Evolutionary conservation across 805 yeast genomes (phyloP).

Genomic region (Starmerella powellii): DNA sequence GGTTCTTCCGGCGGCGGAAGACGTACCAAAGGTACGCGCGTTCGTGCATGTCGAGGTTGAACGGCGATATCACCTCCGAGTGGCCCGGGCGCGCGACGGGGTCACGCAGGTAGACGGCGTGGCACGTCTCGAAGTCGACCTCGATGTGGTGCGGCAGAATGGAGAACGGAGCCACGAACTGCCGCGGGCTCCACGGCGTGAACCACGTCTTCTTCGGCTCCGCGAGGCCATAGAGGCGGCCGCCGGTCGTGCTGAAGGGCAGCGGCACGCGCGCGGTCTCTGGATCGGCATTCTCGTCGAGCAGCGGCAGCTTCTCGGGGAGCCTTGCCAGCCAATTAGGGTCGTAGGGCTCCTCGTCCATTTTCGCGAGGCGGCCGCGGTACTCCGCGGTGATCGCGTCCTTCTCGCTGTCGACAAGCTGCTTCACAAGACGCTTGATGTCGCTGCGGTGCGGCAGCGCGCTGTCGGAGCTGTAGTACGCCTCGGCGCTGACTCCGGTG

Average conservation of each 20-base stretch:
- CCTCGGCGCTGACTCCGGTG: not conserved
- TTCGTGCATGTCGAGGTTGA: conserved; percentile 68
- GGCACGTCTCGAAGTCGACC: conserved; percentile 80
- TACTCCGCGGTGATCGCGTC: conserved; percentile 22
- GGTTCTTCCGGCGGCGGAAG: conserved; percentile 28
- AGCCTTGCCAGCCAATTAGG: conserved; percentile 42
- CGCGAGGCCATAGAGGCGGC: conserved; percentile 59
- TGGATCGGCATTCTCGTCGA: conserved; percentile 33
- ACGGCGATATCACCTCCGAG: conserved; percentile 90
- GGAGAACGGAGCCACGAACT: conserved; percentile 84
- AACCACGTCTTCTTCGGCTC: conserved; percentile 71
- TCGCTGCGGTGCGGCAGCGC: conserved; percentile 8
- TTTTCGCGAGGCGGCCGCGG: conserved; percentile 15
- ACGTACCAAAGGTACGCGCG: conserved; percentile 86
- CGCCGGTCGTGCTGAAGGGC: conserved; percentile 38
- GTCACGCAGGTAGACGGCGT: conserved; percentile 91
- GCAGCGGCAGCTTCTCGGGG: conserved; percentile 32
- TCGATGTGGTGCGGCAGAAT: conserved; percentile 86
- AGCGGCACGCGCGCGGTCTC: conserved; percentile 34
- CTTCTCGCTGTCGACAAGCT: conserved; percentile 23
- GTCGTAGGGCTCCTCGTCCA: conserved; percentile 34
- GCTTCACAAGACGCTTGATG: conserved; percentile 27
- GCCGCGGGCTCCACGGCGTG: conserved; percentile 95
- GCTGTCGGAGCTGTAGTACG: not conserved
- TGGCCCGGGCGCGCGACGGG: conserved; percentile 96